Conservation (phyloP, 345 rosid species). For the Microthlaspi erraticum region DNA sequence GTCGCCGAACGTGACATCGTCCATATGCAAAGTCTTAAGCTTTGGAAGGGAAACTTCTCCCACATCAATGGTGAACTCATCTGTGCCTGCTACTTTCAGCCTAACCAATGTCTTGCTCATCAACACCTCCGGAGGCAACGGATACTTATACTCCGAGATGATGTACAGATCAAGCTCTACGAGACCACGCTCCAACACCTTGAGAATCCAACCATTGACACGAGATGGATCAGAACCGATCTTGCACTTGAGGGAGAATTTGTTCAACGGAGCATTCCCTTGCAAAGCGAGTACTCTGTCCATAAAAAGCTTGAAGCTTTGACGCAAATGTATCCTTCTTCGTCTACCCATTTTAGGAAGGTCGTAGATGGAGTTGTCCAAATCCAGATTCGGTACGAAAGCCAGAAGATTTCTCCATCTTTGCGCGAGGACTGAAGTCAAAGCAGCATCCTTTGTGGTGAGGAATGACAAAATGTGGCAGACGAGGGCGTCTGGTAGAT, state of each 20-base stretch:
- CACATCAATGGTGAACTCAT: background rate
- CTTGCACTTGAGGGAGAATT: constrained; percentile 24
- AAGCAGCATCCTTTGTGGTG: constrained; percentile 35
- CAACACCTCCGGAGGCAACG: constrained; percentile 18
- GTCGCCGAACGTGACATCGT: background rate
- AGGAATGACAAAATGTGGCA: constrained; percentile 36
- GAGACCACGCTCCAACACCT: constrained; percentile 29
- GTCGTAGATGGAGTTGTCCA: constrained; percentile 8
- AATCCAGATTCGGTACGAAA: constrained; percentile 14
- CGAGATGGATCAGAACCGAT: constrained; percentile 20
- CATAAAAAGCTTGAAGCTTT: constrained; percentile 27
- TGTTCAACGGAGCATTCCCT: constrained; percentile 32
- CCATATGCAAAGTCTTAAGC: constrained; percentile 21
- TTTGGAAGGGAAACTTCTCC: constrained; percentile 22
- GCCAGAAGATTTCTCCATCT: constrained; percentile 32
- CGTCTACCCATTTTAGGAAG: constrained; percentile 10
- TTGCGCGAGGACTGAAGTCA: constrained; percentile 16
- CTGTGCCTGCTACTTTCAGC: constrained; percentile 26
- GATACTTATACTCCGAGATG: background rate
- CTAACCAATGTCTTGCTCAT: constrained; percentile 31
- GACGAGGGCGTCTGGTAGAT: constrained; percentile 25
- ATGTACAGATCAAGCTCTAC: constrained; percentile 3
- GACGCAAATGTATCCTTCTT: background rate
- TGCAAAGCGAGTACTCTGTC: constrained; percentile 28
- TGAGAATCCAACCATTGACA: constrained; percentile 31